Percentiles rank a stretch among this genome's conserved stretches.
Evolutionary conservation across 805 yeast genomes (phyloP).

Genomic region (Wickerhamomyces queroliae): DNA sequence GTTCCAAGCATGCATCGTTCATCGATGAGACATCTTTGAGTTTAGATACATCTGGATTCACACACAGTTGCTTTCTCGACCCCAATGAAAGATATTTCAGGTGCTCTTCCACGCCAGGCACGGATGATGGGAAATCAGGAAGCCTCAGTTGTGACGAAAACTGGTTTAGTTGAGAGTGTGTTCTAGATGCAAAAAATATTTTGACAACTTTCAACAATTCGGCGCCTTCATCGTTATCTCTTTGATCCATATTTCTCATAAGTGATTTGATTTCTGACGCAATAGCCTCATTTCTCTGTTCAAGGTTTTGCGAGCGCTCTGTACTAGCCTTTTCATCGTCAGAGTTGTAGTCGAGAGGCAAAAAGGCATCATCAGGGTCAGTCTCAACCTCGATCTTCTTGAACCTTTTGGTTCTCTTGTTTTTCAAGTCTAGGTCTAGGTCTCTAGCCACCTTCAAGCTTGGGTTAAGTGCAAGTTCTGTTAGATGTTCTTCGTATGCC

Average conservation of each 20-base stretch:
- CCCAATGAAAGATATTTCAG: conserved; percentile 70
- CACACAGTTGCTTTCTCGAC: conserved; percentile 81
- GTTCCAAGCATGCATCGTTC: conserved; percentile 77
- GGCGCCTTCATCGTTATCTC: conserved; percentile 12
- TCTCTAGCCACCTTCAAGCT: conserved; percentile 7
- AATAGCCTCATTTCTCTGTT: conserved; percentile 28
- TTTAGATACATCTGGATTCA: conserved; percentile 54
- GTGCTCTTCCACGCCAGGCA: conserved; percentile 40
- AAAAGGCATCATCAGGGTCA: conserved; percentile 31
- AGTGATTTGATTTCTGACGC: conserved; percentile 43
- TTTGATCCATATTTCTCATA: conserved; percentile 34
- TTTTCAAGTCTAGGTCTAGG: conserved; percentile 6
- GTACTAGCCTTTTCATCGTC: conserved; percentile 19
- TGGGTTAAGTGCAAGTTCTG: conserved; percentile 19
- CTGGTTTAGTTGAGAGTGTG: conserved; percentile 85
- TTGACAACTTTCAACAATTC: conserved; percentile 32
- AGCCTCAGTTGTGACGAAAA: conserved; percentile 66
- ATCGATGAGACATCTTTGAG: conserved; percentile 46
- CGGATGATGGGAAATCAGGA: conserved; percentile 60
- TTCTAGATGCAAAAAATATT: conserved; percentile 74
- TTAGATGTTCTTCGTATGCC: conserved; percentile 31
- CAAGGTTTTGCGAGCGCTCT: conserved; percentile 5
- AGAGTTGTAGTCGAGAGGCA: conserved; percentile 33
- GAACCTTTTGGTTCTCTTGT: conserved; percentile 15
- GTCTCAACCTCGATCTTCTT: conserved; percentile 22